Percentiles rank a stretch among this genome's conserved stretches.
These are phyloP conservation scores for Cytospora paraplurivora DNA, from an alignment of 2,329 filamentous ascomycete species.

Conservation along the genomic window DNA sequence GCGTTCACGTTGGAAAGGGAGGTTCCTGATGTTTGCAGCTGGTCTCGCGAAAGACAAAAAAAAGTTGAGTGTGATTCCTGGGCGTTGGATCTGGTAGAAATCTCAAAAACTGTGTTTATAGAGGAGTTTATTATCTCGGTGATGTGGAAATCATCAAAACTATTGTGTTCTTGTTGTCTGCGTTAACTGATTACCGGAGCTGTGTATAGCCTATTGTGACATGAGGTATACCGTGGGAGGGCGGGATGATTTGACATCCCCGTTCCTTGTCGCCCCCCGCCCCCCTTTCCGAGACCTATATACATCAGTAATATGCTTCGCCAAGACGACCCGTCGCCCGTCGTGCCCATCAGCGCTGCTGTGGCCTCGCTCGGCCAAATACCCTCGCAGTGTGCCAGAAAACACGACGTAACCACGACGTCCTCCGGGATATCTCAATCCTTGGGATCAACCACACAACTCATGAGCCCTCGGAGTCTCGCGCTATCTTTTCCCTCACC, in stretches of 20 bases:
- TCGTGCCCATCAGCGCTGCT: not conserved
- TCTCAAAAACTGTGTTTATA: slow-evolving; percentile 13
- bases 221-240: not conserved
- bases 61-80: not conserved
- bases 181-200: not conserved
- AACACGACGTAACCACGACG: slow-evolving; percentile 2
- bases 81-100: slow-evolving; percentile 13
- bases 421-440: not conserved
- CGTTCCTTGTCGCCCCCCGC: too few species aligned
- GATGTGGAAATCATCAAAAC: not conserved
- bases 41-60: slow-evolving; percentile 15
- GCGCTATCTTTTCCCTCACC: not conserved
- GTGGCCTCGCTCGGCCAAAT: not conserved
- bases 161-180: not conserved
- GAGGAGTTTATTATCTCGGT: slow-evolving; percentile 8
- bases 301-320: too few species aligned
- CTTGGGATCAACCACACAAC: not conserved
- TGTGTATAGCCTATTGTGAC: not conserved
- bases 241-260: too few species aligned
- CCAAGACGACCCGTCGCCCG: too few species aligned
- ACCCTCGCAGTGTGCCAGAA: not conserved
- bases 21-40: slow-evolving; percentile 3
- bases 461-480: not conserved
- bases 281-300: too few species aligned
- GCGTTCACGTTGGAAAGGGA: slow-evolving; percentile 1